Base-by-base conservation (phyloP, 2,329 filamentous ascomycete genomes). In the Ophiostoma piceae region DNA sequence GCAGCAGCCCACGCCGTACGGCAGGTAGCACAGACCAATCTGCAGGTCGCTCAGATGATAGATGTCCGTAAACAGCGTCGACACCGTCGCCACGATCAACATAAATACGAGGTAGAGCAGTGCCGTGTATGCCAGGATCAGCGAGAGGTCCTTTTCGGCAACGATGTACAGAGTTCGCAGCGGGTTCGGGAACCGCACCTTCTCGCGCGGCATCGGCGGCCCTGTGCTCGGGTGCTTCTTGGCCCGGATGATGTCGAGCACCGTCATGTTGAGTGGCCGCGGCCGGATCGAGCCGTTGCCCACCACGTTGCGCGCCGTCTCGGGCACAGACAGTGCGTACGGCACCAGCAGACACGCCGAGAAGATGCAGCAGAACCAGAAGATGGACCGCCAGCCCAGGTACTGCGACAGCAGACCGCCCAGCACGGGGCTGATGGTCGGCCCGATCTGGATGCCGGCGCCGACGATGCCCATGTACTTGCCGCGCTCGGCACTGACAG, bases 391-490 rank as follows among this genome's bases (percentile, higher is more conserved):
- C 89, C 89, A 92, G 9, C 87, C 87, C 0, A 90, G 81, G 71
- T 84, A 89, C 73, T 90, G 81, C 22, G 83, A 83, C 22, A 92
- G 77, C 0, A 91, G 73, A 0, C 89, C 90, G 16, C 90, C 89
- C 3, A 91, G 79, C 0, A 90, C 82, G 0, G 89, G 88, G 0
- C 86, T 83, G 4, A 87, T 69, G 0, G 84, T 79, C 2, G 84
- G 83, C 0, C 83, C 84, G 39, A 90, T 75, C 3, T 88, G 86
- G 69, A 85, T 80, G 19, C 85, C 87, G 3, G 82, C 82, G 41
- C 83, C 84, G n/a, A 88, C 85, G 71, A 88, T 84, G 67, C 87
- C 90, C 80, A 94, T 89, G 75, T 91, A 94, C 70, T 84, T 85
- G 2, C 91, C 92, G 74, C 92, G 82, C 77, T 94, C 90, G 0